A percentile compares a stretch with the other conserved stretches of the same genome.
phyloP scores from a whole-genome alignment of 139 green algal genomes.

The Micromonas commoda region DNA sequence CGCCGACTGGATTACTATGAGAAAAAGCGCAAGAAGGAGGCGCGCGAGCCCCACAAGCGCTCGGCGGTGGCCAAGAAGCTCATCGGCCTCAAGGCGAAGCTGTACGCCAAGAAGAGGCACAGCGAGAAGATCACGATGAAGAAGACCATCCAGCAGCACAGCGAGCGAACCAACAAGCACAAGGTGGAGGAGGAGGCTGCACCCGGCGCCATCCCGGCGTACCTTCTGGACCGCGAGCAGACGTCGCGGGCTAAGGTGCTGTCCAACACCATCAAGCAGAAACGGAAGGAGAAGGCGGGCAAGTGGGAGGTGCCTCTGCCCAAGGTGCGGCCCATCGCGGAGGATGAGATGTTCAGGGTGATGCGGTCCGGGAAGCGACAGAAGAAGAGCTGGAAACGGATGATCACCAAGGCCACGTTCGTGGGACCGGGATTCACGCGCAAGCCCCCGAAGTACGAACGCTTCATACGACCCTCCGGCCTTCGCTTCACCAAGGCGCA shows the following conservation, averaged over 20 bases:
- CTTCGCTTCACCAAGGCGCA: constrained; percentile 98
- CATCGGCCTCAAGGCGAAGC: constrained; percentile 92
- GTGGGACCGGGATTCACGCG: constrained; percentile 93
- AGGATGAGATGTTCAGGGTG: constrained; percentile 99
- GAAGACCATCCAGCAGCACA: constrained; percentile 98
- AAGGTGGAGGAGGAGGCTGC: constrained; percentile 79
- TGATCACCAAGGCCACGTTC: constrained; percentile 99
- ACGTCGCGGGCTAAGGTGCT: constrained; percentile 94
- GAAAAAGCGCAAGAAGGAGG: constrained; percentile 90
- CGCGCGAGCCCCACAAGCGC: constrained; percentile 83
- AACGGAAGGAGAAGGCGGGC: constrained; percentile 98
- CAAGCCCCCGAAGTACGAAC: constrained; percentile 99
- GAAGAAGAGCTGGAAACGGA: constrained; percentile 97
- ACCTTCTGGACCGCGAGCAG: constrained; percentile 97
- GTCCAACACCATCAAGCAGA: constrained; percentile 99
- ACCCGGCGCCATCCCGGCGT: constrained; percentile 86
- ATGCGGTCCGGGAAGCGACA: constrained; percentile 61
- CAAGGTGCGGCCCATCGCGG: constrained; percentile 92
- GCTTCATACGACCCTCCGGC: constrained; percentile 94
- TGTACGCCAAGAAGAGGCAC: constrained; percentile 94
- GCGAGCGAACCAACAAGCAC: constrained; percentile 86
- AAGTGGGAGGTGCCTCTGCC: constrained; percentile 99
- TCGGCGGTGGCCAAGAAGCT: constrained; percentile 67
- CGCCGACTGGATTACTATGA: constrained; percentile 80
- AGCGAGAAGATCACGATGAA: constrained; percentile 97